Conservation (phyloP, 2,329 filamentous ascomycete genomes). For the Scytalidium sp. region DNA sequence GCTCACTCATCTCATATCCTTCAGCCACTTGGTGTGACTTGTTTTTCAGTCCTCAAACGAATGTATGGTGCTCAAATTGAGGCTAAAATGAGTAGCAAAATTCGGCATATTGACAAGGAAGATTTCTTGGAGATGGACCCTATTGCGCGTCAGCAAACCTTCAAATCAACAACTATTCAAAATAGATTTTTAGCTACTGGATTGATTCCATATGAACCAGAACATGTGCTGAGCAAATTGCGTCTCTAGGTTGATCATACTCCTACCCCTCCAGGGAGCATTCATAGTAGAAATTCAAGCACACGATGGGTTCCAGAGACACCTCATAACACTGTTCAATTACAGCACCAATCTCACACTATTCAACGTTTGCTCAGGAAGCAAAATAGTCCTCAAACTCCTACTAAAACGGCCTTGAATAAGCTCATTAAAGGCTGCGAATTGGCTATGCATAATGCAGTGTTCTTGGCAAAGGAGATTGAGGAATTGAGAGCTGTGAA, state of each 20-base stretch:
- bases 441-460: no score
- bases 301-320: constrained; percentile 8
- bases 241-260: constrained; percentile 18
- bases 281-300: not conserved
- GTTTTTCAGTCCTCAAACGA: constrained; percentile 27
- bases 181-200: constrained; percentile 27
- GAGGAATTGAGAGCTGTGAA: no score
- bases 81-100: constrained; percentile 13
- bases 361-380: no score
- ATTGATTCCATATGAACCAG: constrained; percentile 26
- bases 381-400: no score
- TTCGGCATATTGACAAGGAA: constrained; percentile 23
- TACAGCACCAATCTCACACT: constrained; percentile 7
- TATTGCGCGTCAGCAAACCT: constrained; percentile 23
- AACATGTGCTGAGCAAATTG: no score
- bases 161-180: no score
- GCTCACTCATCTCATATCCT: constrained; percentile 30
- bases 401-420: no score
- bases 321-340: constrained; percentile 9
- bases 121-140: constrained; percentile 21
- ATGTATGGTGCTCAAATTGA: constrained; percentile 23
- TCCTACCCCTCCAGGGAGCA: constrained; percentile 2
- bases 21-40: constrained; percentile 32
- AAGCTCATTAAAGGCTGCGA: no score
- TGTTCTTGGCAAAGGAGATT: no score